These are phyloP conservation scores for Euptelea pleiosperma DNA, from an alignment of 164 flowering plant species.

Conservation along the genomic window DNA sequence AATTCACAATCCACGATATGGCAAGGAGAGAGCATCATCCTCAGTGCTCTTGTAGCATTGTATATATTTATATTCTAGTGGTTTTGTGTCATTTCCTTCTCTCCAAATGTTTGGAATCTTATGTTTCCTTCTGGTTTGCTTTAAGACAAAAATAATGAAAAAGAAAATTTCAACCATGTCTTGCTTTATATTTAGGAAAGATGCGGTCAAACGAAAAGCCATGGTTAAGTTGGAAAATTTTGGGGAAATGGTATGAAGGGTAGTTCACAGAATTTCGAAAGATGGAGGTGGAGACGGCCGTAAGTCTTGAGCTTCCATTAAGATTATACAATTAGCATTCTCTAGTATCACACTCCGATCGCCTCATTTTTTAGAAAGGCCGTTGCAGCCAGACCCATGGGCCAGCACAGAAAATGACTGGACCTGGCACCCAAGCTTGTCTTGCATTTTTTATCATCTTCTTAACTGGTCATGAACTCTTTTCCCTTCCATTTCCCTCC, in stretches of 20 bases:
- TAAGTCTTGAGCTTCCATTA: slow-evolving; percentile 72
- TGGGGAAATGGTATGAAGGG: slow-evolving; percentile 67
- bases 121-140: too few relatives aligned
- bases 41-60: too few relatives aligned
- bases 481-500: slow-evolving; percentile 54
- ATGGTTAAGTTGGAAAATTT: slow-evolving; percentile 34
- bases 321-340: slow-evolving; percentile 64
- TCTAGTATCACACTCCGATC: slow-evolving; percentile 59
- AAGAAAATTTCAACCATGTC: background rate
- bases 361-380: slow-evolving; percentile 59
- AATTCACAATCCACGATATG: too few relatives aligned
- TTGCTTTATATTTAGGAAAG: too few relatives aligned
- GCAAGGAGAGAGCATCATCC: too few relatives aligned
- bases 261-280: slow-evolving; percentile 76
- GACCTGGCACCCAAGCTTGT: slow-evolving; percentile 41
- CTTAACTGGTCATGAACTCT: slow-evolving; percentile 33
- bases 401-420: slow-evolving; percentile 76
- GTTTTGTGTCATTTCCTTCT: too few relatives aligned
- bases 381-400: slow-evolving; percentile 73
- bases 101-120: too few relatives aligned
- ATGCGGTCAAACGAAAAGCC: background rate
- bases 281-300: slow-evolving; percentile 72
- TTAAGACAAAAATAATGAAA: too few relatives aligned
- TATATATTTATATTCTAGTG: too few relatives aligned
- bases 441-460: slow-evolving; percentile 5